A percentile compares a stretch with the other conserved stretches of the same genome.
Evolutionary conservation across 805 yeast genomes (phyloP).

Genomic region (Suhomyces canberraensis): DNA sequence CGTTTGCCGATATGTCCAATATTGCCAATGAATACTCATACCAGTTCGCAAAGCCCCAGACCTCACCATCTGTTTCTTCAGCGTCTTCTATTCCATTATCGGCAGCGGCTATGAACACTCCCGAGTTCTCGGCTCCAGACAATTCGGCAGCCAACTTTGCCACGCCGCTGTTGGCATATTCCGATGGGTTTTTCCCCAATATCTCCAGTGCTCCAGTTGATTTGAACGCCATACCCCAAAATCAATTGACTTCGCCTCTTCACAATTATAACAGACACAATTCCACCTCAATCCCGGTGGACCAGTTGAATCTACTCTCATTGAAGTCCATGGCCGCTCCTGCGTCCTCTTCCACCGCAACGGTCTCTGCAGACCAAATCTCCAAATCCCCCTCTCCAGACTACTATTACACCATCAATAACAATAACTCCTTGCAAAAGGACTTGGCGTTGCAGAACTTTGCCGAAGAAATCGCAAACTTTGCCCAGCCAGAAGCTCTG

Average conservation of each 20-base stretch:
- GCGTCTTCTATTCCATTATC: conserved; percentile 8
- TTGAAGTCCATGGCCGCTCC: conserved; percentile 3
- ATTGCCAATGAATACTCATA: conserved; percentile 1
- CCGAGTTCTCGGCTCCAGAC: conserved; percentile 5
- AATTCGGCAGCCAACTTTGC: neutral
- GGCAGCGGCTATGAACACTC: too few relatives aligned
- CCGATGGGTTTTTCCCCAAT: conserved; percentile 1
- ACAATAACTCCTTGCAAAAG: neutral
- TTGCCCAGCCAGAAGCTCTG: neutral
- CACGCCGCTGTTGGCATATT: neutral
- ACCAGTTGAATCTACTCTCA: conserved; percentile 11
- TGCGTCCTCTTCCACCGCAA: conserved; percentile 8
- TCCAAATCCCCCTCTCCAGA: conserved; percentile 4
- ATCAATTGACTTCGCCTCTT: conserved; percentile 1
- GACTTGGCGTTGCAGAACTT: neutral
- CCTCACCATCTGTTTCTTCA: conserved; percentile 7
- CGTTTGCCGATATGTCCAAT: neutral
- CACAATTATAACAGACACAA: conserved; percentile 6
- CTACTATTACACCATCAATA: conserved; percentile 5
- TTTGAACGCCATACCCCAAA: neutral
- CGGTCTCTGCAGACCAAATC: conserved; percentile 6
- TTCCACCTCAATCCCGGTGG: conserved; percentile 8
- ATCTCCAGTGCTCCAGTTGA: conserved; percentile 4
- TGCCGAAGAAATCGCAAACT: neutral
- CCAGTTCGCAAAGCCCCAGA: neutral